phyloP scores from a whole-genome alignment of 2,329 filamentous ascomycete genomes.

The Colletotrichum tropicicola region DNA sequence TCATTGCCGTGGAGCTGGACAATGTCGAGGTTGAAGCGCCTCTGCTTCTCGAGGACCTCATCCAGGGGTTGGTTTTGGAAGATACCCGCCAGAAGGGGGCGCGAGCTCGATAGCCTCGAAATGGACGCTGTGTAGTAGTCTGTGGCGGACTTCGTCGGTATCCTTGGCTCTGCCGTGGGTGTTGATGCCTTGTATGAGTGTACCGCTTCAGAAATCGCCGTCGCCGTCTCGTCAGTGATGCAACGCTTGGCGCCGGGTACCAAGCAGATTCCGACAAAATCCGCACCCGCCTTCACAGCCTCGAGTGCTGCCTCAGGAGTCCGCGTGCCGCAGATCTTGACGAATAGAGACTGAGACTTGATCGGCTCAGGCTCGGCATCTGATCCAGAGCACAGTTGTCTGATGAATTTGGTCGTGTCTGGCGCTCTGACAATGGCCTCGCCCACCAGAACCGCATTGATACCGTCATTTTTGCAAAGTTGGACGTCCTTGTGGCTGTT shows the following conservation, averaged over 20 bases:
- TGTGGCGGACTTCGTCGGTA: constrained; percentile 45
- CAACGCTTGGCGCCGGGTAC: constrained; percentile 83
- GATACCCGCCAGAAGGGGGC: constrained; percentile 88
- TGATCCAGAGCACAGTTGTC: constrained; percentile 76
- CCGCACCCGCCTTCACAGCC: constrained; percentile 87
- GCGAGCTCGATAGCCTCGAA: constrained; percentile 57
- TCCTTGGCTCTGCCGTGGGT: constrained; percentile 35
- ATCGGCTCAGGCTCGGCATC: constrained; percentile 44
- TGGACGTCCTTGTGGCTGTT: constrained; percentile 88
- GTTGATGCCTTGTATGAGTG: constrained; percentile 69
- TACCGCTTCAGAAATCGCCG: constrained; percentile 82
- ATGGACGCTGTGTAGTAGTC: constrained; percentile 78
- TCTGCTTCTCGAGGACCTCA: constrained; percentile 83
- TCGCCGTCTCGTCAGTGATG: constrained; percentile 80
- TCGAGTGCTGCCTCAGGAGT: constrained; percentile 81
- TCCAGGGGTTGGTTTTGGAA: constrained; percentile 91
- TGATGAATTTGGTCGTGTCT: constrained; percentile 84
- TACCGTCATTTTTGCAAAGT: constrained; percentile 86
- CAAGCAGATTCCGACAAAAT: constrained; percentile 92
- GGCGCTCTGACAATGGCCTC: constrained; percentile 95
- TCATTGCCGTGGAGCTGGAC: constrained; percentile 95
- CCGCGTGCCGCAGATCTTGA: constrained; percentile 96
- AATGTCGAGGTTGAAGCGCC: constrained; percentile 80
- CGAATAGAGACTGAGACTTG: constrained; percentile 65
- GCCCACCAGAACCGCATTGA: constrained; percentile 92